These are phyloP conservation scores for Blastomyces gilchristii DNA, from an alignment of 2,329 filamentous ascomycete genomes.

Conservation along the genomic window DNA sequence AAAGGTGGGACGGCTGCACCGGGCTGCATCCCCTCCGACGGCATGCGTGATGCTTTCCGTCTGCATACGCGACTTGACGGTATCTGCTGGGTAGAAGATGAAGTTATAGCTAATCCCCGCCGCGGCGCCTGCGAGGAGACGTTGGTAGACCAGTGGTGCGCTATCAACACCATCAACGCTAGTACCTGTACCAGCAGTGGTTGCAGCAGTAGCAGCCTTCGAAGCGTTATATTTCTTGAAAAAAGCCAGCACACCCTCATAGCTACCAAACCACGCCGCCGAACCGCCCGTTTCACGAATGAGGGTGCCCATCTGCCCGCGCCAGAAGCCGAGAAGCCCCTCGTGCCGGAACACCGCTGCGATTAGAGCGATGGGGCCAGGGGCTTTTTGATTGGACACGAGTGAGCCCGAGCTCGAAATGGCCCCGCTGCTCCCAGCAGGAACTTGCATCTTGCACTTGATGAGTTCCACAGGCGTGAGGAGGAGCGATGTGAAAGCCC, in stretches of 20 bases:
- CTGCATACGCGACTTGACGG: constrained; percentile 95
- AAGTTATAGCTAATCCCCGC: constrained; percentile 96
- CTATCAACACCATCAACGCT: constrained; percentile 14
- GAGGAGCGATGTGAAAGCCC: constrained; percentile 78
- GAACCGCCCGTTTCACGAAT: constrained; percentile 89
- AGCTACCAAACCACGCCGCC: constrained; percentile 89
- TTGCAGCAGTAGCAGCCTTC: constrained; percentile 24
- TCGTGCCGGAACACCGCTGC: constrained; percentile 70
- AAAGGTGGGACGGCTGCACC: constrained; percentile 54
- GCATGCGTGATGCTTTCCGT: constrained; percentile 55
- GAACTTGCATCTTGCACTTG: constrained; percentile 97
- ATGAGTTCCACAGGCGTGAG: constrained; percentile 93
- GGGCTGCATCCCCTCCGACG: constrained; percentile 21
- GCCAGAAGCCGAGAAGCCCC: constrained; percentile 82
- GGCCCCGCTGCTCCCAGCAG: constrained; percentile 22
- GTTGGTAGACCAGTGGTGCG: constrained; percentile 68
- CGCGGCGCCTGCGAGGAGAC: constrained; percentile 73
- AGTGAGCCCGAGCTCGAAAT: too few species aligned
- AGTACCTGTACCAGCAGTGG: background rate
- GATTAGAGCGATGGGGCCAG: constrained; percentile 62
- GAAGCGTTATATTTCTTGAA: constrained; percentile 51
- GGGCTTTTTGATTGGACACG: constrained; percentile 31
- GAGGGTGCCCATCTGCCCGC: constrained; percentile 83
- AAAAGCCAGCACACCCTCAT: constrained; percentile 65
- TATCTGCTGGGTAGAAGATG: constrained; percentile 92